Evolutionary conservation across 2,329 filamentous ascomycete genomes (phyloP), one percentile per base, ranked within the genome.

Genomic region (Neophaeococcomyces mojaviensis): DNA sequence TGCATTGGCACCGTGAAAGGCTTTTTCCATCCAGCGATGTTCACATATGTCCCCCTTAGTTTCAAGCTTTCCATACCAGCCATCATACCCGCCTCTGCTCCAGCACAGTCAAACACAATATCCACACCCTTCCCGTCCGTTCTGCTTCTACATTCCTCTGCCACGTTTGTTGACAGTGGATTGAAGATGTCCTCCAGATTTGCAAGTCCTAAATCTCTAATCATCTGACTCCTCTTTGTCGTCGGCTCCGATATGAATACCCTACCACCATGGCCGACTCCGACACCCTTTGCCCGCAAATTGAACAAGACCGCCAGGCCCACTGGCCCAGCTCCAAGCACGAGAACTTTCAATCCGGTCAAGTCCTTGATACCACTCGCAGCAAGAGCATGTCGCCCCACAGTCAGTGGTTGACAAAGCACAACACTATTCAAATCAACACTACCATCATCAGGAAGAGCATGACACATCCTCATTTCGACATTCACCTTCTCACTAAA

Each of bases 1-100:
- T 33, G 1, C 20, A 58, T 53, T 1, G 63, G 63, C 6, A 64
- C 48, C 10, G 54, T 51, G 48, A 62, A 48, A 13, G 65, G 59
- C 56, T 73, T 72, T 58, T 74, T 72, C 72, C 72, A 76, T 26
- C 76, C 70, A 6, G 73, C 74, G 39, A 77, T 72, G 46, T 77
- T 77, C 47, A 77, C 67, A 20, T 75, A 64, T 2, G 71, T 74
- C 3, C 73, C 73, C 28, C 69, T 58, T 16, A 70, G 68, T 30
- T 70, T 65, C 15, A 72, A 61, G 1, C 71, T 68, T 35, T 68
- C 63, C 15, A 76, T 63, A 2, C 70, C 73, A 46, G 66, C 59
- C 42, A 73, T 67, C 9, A 77, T 60, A 8, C 66, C 71, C 2
- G 64, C 56, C 51, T 75, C 72, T 6, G 76, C 69, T n/a, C 74